Base-by-base conservation (phyloP, 371 early-diverging fungal genomes). In the Umbelopsis sp. region DNA sequence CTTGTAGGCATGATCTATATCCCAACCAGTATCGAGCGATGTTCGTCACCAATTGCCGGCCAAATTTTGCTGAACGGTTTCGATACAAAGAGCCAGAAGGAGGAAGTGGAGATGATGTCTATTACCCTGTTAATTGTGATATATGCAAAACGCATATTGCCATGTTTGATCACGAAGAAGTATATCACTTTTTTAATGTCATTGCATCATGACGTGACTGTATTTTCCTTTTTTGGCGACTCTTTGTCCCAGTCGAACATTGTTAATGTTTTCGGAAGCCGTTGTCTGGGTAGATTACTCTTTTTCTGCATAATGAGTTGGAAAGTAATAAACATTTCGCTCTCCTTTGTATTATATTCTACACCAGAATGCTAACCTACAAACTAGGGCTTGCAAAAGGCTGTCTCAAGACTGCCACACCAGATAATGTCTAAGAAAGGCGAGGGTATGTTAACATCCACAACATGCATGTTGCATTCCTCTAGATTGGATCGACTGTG, bases 181-280 rank as follows among this genome's bases (percentile, higher is more conserved):
- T 92, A 1, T 90, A 84, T 68, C 92, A 92, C 72, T 90, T 90
- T 69, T 92, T 89, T 65, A 87, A 89, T 77, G 81, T 84, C 37
- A 86, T 87, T 44, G 79, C 87, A 6, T 74, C 85, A 11, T 74
- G 63, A 57, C 24, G 25, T 16, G 50, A 48, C 11, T 6, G 18
- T 16, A 16, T 48, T 48, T 45, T 53, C 44, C 38, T 35, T 65
- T 68, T 38, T 68, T 35, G 65, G 32, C 37, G 24, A 20, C 50
- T 70, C 68, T 52, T 66, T 63, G 29, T 72, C 38, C 63, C 62
- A 32, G 65, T 44, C 53, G 29, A 25, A 48, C 25, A 22, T 50
- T 44, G 44, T 53, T 25, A 41, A 41, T 41, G 41, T 41, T 41
- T 41, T 41, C 41, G 12, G 41, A 41, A 41, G 41, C 41, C 41